A percentile compares a stretch with the other conserved stretches of the same genome.
Evolutionary conservation across 352 stramenopile species (phyloP).

Genomic region (Pythium guiyangense): DNA sequence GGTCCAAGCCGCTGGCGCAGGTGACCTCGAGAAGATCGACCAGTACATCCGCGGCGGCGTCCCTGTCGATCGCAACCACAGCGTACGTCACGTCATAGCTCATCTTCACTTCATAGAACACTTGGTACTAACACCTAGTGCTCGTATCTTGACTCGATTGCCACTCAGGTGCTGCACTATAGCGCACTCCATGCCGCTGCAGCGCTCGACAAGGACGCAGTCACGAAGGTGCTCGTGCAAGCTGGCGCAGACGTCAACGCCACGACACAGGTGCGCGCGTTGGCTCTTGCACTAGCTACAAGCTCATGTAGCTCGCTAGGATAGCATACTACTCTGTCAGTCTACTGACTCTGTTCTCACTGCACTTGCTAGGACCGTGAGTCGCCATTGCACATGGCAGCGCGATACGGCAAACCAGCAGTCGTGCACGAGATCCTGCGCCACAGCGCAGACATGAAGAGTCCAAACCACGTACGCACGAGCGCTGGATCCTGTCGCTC

Average conservation of each 20-base stretch:
- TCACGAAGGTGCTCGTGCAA: slow-evolving; percentile 40
- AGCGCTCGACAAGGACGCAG: slow-evolving; percentile 21
- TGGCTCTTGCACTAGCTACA: not conserved
- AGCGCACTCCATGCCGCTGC: slow-evolving; percentile 46
- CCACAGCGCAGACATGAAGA: slow-evolving; percentile 27
- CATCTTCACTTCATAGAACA: not conserved
- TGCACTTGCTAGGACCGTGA: slow-evolving; percentile 20
- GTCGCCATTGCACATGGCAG: slow-evolving; percentile 39
- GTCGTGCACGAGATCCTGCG: slow-evolving; percentile 36
- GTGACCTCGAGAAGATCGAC: slow-evolving; percentile 37
- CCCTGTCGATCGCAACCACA: slow-evolving; percentile 48
- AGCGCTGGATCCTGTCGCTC: not conserved
- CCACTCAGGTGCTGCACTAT: slow-evolving; percentile 34
- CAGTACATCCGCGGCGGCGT: slow-evolving; percentile 48
- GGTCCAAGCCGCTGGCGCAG: slow-evolving; percentile 34
- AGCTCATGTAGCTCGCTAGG: no score
- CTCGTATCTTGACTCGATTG: not conserved
- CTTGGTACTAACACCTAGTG: no score
- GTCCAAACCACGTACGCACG: slow-evolving; percentile 22
- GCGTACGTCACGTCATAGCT: slow-evolving; percentile 12
- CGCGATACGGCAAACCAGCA: slow-evolving; percentile 28
- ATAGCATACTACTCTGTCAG: not conserved
- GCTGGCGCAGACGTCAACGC: slow-evolving; percentile 39
- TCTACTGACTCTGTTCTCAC: not conserved
- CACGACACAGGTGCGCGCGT: slow-evolving; percentile 20